Base-by-base conservation (phyloP, 2,329 filamentous ascomycete species). In the Paramyrothecium roridum region DNA sequence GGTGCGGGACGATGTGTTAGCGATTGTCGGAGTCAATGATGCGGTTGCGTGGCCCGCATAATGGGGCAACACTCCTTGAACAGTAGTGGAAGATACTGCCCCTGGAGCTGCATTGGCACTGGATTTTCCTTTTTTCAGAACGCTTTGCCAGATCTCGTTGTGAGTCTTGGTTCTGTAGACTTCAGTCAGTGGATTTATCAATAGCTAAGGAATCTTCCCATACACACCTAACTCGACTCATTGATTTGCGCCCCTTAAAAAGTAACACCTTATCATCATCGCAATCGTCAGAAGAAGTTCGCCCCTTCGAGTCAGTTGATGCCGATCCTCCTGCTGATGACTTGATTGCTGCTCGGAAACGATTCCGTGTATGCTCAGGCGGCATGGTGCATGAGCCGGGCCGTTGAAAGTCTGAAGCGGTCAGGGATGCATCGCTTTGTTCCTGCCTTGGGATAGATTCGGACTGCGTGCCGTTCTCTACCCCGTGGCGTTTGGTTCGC, bases 61-160 rank as follows among this genome's bases (percentile, higher is more conserved):
- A 33, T 81, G 78, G 17, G 80, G 81, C 48, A 84, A 67, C 47
- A 79, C 75, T n/a, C 80, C 81, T 26, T 77, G 80, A 8, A 77
- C 81, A 13, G 80, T 83, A 48, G 76, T 79, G 3, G 81, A 78
- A 3, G 80, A 81, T 50, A 84, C 68, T 11, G 80, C 71, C 51
- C 80, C 72, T 12, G 78, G 77, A 48, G 78, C 69, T 8, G 67
- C 76, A 48, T 70, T 70, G 48, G 72, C 76, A 56, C 77, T 81
- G 13, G 79, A 70, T 37, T 79, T 74, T n/a, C 77, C 77, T 61
- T 78, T 81, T 66, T 78, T 81, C 61, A 81, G 64, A 70, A 83
- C 74, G 17, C 68, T 73, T 57, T 79, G 76, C 79, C 76, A 78
- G 33, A 83, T 72, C 23, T 78, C 74, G 51, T 73, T 73, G 51